Evolutionary conservation across 2,329 filamentous ascomycete species (phyloP), one percentile per base, ranked within the genome.

Genomic region (Fusarium mexicanum): DNA sequence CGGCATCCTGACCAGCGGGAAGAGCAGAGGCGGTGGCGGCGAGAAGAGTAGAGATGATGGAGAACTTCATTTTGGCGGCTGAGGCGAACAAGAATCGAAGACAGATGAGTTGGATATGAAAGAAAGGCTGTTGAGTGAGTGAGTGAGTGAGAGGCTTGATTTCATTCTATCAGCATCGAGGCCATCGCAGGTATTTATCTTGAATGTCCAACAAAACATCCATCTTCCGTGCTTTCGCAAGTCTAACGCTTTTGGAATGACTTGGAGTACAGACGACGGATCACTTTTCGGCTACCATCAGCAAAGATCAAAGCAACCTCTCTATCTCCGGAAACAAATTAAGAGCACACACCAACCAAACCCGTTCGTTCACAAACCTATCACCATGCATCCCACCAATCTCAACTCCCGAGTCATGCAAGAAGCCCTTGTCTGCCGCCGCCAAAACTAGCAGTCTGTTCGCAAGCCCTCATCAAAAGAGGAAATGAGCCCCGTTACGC

Each of bases 51-150:
- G 71, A 35, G 40, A 75, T 38, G 48, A 68, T 53, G 16, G 60
- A 38, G 70, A 76, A 69, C 68, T 76, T 76, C 73, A 76, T 76
- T 60, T 14, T 70, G 55, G 53, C 24, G 41, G 47, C 16, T 61
- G 16, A 26, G 33, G n/a, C 2, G 33, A 40, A 22, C n/a, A 37
- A 26, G 29, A 51, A 62, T 48, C n/a, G 37, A 59, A 24, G 16
- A 40, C 17, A 14, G 8, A 18, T 51, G 33, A 60, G 57, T 61
- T 33, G 40, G 60, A 29, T 29, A 18, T 55, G 51, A 71, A 71
- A 53, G 60, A 70, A 20, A 41, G 61, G 48, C 18, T 66, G n/a
- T 58, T 33, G 40, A 58, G 8, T 53, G 46, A 70, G 51, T 26
- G 67, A 71, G 17, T 54, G 59, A 70, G 41, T 66, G 53, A 20